These are phyloP conservation scores for Mycena albidolilacea DNA, from an alignment of 768 basidiomycete species.

Conservation along the genomic window DNA sequence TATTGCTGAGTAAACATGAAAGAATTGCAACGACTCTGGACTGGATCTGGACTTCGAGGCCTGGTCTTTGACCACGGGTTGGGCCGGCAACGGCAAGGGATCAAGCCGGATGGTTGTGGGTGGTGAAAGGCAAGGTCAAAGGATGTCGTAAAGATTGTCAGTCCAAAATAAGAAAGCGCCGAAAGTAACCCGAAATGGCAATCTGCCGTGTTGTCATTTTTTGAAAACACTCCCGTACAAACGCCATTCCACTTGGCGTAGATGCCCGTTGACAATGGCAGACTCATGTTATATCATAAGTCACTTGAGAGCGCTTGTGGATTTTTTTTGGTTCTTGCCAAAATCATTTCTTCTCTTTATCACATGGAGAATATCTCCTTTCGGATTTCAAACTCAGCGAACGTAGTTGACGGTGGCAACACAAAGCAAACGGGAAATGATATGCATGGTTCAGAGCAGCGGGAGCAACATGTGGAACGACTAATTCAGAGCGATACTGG, in stretches of 20 bases:
- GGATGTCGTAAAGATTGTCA: not conserved
- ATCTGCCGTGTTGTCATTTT: not conserved
- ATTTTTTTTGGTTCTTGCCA: not conserved
- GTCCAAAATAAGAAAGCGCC: not conserved
- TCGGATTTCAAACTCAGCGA: conserved; percentile 26
- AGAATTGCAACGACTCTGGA: not conserved
- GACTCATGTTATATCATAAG: not conserved
- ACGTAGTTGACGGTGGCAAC: no score
- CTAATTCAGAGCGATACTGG: not conserved
- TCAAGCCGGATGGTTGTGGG: conserved; percentile 12
- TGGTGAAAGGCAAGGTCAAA: not conserved
- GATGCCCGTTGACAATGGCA: not conserved
- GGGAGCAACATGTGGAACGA: not conserved
- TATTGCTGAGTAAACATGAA: no score
- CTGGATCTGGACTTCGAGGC: not conserved
- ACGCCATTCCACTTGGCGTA: not conserved
- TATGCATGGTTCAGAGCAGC: not conserved
- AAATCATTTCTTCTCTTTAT: not conserved
- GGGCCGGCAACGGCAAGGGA: conserved; percentile 2
- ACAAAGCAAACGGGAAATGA: not conserved
- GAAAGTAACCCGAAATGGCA: conserved; percentile 3
- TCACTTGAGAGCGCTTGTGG: not conserved
- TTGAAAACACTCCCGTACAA: not conserved
- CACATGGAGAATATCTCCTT: conserved; percentile 8
- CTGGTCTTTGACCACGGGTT: not conserved